phyloP scores from a whole-genome alignment of 148 eudicot genomes.

The Rhododendron henanense region DNA sequence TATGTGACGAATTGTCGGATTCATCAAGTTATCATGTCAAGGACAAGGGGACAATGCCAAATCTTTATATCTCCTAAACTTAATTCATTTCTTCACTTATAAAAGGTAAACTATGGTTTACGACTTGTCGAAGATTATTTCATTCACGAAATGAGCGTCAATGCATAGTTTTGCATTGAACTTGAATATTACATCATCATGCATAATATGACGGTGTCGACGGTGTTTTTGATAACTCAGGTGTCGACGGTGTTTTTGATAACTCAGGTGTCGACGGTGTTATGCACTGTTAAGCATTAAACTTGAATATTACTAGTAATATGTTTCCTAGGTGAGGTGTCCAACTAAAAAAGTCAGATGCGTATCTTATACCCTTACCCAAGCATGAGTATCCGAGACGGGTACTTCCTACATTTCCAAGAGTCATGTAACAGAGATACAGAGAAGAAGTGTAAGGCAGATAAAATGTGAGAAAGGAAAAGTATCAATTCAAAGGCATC shows the following conservation, averaged over 20 bases:
- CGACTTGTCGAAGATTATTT: not conserved
- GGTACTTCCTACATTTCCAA: not conserved
- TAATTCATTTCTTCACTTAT: too few species aligned
- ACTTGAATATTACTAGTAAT: not conserved
- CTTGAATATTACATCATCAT: too few species aligned
- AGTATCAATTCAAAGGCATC: not conserved
- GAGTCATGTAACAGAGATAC: not conserved
- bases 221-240: too few species aligned
- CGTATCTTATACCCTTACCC: not conserved
- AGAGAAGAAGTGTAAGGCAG: not conserved
- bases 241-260: too few species aligned
- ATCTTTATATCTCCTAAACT: not conserved
- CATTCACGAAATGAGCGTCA: not conserved
- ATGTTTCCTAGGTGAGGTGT: not conserved
- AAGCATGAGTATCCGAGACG: not conserved
- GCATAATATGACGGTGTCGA: too few species aligned
- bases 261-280: not conserved
- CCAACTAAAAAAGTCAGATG: not conserved
- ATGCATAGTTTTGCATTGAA: not conserved
- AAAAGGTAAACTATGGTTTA: not conserved
- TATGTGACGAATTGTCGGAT: not conserved
- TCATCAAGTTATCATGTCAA: not conserved
- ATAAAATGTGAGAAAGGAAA: not conserved
- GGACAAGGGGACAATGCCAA: not conserved
- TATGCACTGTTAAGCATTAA: not conserved